Percentiles rank a stretch among this genome's conserved stretches.
Conservation (phyloP, 2,329 filamentous ascomycete species). For the Dryadomyces sulphureus region DNA sequence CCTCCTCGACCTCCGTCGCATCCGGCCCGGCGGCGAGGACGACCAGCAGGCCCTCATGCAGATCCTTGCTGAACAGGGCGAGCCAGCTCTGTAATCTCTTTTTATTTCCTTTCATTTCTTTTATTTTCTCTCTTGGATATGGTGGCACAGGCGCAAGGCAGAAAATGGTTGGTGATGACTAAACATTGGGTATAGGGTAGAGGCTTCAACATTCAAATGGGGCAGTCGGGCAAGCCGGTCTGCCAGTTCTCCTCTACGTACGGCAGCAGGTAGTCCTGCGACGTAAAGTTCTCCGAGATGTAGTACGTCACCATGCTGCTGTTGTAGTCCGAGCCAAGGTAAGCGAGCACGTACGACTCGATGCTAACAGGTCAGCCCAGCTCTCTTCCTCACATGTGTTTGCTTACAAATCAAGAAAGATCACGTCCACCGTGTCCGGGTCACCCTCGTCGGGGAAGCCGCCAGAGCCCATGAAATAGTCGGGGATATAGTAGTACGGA, state of each 20-base stretch:
- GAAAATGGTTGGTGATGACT: no score
- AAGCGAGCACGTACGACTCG: slow-evolving; percentile 20
- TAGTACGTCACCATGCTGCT: slow-evolving; percentile 22
- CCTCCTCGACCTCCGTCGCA: slow-evolving; percentile 10
- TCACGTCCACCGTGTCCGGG: slow-evolving; percentile 32
- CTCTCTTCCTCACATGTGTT: not conserved
- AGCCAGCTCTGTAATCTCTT: not conserved
- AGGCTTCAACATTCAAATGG: not conserved
- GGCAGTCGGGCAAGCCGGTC: slow-evolving; percentile 20
- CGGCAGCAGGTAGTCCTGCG: slow-evolving; percentile 23
- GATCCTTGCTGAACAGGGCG: slow-evolving; percentile 4
- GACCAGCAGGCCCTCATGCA: slow-evolving; percentile 4
- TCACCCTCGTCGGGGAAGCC: slow-evolving; percentile 29
- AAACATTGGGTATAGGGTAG: not conserved
- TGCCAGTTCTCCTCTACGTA: slow-evolving; percentile 25
- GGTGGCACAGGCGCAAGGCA: not conserved
- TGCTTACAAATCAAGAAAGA: slow-evolving; percentile 37
- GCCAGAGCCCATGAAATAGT: slow-evolving; percentile 33
- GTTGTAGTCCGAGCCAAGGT: slow-evolving; percentile 22
- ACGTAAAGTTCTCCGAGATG: slow-evolving; percentile 23
- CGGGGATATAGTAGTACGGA: slow-evolving; percentile 29
- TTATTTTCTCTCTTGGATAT: not conserved
- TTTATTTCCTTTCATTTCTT: not conserved
- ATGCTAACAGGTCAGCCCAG: slow-evolving; percentile 16
- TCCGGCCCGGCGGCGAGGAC: slow-evolving; percentile 8